Evolutionary conservation across 345 rosid genomes (phyloP), one percentile per base, ranked within the genome.

Genomic region (Camelina laxa): DNA sequence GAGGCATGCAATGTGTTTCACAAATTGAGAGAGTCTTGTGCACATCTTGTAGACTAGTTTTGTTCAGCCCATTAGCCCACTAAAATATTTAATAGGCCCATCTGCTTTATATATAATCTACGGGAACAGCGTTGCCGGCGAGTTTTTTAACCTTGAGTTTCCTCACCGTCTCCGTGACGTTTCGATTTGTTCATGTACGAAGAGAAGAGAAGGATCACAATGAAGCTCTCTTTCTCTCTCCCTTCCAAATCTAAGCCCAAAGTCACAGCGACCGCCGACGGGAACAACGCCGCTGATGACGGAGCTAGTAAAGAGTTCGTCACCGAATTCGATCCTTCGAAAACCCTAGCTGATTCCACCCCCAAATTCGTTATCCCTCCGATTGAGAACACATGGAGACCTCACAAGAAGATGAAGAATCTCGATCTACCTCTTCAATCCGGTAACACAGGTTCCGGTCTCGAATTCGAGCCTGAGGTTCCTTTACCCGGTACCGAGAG

Each of bases 161-260:
- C 33, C 33, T 24, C 53, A 48, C 60, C 74, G 69, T 31, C 74
- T 67, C 31, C 39, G 36, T 10, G 16, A 44, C 55, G 20, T 62
- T 17, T 41, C 57, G 1, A 7, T 53, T 72, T 31, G 6, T 60
- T 36, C 64, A 17, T 35, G 53, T 7, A 51, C 2, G 36, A 33
- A 60, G 56, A 73, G 53, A 16, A 33, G 75, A 49, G 55, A 60
- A 41, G 20, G 12, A 58, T 24, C 48, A 41, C 49, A 33, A 88
- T 88, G 89, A 87, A 87, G 75, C 82, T 89, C 72, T 84, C 91
- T 11, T 86, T 89, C 75, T 85, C 87, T 24, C 84, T 81, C 22
- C 80, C 88, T 24, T 67, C 89, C 8, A 85, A 84, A 21, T 63
- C 87, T 13, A 85, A 83, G 13, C 59, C 85, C 42, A 80, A 76